Conservation (phyloP, 1,139 yeast genomes). For the Suhomyces terraborum region DNA sequence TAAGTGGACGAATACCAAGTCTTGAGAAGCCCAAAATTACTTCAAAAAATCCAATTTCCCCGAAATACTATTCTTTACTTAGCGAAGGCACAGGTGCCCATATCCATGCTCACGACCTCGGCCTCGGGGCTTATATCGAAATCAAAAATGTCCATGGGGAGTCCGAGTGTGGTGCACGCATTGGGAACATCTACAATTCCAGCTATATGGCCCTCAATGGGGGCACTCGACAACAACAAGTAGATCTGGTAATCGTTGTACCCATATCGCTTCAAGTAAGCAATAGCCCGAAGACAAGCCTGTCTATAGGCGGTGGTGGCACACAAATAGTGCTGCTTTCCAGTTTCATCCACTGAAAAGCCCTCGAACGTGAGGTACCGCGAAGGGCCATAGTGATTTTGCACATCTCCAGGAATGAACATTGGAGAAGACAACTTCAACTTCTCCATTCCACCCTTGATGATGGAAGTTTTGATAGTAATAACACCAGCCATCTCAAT, state of each 20-base stretch:
- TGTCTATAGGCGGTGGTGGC: constrained; percentile 53
- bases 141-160: constrained; percentile 54
- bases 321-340: constrained; percentile 45
- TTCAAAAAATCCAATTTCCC: too few species aligned
- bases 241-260: constrained; percentile 53
- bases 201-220: constrained; percentile 50
- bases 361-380: constrained; percentile 55
- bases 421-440: constrained; percentile 47
- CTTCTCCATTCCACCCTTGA: constrained; percentile 43
- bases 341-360: constrained; percentile 49
- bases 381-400: constrained; percentile 46
- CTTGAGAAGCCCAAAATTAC: too few species aligned
- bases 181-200: constrained; percentile 55
- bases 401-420: constrained; percentile 52
- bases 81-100: constrained; percentile 38
- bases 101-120: constrained; percentile 23
- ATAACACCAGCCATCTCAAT: constrained; percentile 54
- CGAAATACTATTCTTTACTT: background rate
- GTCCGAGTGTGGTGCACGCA: constrained; percentile 51
- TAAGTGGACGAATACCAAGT: too few species aligned
- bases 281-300: constrained; percentile 50
- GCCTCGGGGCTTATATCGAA: constrained; percentile 49
- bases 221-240: constrained; percentile 46
- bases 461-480: constrained; percentile 40
- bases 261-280: constrained; percentile 50